Conservation (phyloP, 805 yeast species). For the Ogataea saltuana region DNA sequence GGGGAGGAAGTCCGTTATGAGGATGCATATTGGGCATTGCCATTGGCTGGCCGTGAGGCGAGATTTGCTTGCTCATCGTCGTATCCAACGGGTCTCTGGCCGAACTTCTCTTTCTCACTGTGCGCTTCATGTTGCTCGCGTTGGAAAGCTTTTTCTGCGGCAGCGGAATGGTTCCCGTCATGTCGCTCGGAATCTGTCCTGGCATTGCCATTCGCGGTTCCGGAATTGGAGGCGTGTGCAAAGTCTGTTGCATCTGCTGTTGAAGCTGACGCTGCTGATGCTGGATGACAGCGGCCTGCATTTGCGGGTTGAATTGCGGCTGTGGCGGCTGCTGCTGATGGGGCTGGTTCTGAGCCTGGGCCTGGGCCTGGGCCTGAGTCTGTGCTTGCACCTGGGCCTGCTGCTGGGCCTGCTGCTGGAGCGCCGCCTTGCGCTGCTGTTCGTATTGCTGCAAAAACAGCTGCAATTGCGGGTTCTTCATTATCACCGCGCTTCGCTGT, state of each 20-base stretch:
- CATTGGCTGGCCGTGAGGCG: slow-evolving; percentile 5
- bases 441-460: slow-evolving; percentile 36
- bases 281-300: slow-evolving; percentile 21
- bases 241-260: slow-evolving; percentile 37
- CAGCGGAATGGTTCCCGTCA: slow-evolving; percentile 8
- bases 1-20: slow-evolving; percentile 11
- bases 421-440: slow-evolving; percentile 33
- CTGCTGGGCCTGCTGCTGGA: slow-evolving; percentile 25
- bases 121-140: slow-evolving; percentile 8
- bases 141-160: slow-evolving; percentile 12
- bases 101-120: slow-evolving; percentile 18
- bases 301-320: slow-evolving; percentile 29
- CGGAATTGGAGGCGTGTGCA: slow-evolving; percentile 39
- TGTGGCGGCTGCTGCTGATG: slow-evolving; percentile 22
- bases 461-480: slow-evolving; percentile 38
- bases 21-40: slow-evolving; percentile 18
- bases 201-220: slow-evolving; percentile 26
- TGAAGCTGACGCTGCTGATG: slow-evolving; percentile 34
- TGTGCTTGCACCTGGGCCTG: slow-evolving; percentile 15
- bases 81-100: slow-evolving; percentile 15
- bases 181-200: slow-evolving; percentile 5
- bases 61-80: slow-evolving; percentile 7
- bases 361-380: slow-evolving; percentile 10
- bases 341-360: slow-evolving; percentile 12
- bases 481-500: slow-evolving; percentile 34